Evolutionary conservation across 177 flowering plant genomes (phyloP).

Genomic region (Telopea speciosissima): DNA sequence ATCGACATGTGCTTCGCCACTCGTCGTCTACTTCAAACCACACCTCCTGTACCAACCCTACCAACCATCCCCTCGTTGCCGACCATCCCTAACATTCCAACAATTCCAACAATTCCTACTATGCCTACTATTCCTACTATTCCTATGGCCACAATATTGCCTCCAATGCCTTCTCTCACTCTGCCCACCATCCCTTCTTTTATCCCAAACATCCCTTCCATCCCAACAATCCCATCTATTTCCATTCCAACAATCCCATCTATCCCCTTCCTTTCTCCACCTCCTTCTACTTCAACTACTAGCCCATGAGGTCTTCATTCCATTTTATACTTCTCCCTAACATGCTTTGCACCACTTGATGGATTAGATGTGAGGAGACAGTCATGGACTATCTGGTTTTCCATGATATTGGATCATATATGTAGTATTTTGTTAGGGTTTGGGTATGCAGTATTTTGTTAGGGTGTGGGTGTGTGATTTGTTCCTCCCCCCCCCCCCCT

Average conservation of each 20-base stretch:
- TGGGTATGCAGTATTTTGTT: no score
- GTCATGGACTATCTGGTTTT: no score
- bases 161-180: not conserved
- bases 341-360: no score
- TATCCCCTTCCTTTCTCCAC: not conserved
- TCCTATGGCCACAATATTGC: no score
- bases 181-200: not conserved
- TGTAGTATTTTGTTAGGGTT: no score
- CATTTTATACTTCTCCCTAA: no score
- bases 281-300: not conserved
- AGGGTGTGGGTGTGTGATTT: no score
- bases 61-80: constrained; percentile 1
- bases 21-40: constrained; percentile 2
- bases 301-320: not conserved
- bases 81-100: constrained; percentile 3
- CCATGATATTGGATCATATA: no score
- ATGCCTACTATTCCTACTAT: no score
- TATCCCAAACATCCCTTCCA: no score
- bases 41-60: not conserved
- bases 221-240: not conserved
- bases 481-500: no score
- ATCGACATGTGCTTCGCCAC: not conserved
- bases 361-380: no score
- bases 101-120: not conserved
- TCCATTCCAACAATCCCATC: not conserved